Base-by-base conservation (phyloP, 2,329 filamentous ascomycete species). In the Alternaria sp. region DNA sequence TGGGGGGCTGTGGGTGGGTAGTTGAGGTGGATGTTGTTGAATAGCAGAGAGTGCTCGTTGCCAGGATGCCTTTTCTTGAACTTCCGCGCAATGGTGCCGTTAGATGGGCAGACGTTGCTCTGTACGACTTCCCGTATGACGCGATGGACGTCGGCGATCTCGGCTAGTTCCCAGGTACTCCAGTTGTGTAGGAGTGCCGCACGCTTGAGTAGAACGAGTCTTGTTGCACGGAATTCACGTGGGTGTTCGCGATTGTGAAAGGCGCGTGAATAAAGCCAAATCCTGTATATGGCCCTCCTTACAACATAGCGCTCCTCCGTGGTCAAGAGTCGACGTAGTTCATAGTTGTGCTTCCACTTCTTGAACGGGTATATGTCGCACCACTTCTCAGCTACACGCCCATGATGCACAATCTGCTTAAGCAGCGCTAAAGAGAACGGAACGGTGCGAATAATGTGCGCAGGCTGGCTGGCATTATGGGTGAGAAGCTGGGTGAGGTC, bases 331-430 rank as follows among this genome's bases (percentile, higher is more conserved):
- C 87, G 85, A 10, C 87, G 83, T 57, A 83, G 79, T 57, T 84
- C 83, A 63, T 81, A 88, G 66, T 87, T 82, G 57, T 79, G 70
- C 67, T 87, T 87, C 87, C 87, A 89, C 72, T 87, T 88, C 75
- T 87, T 87, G 71, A 85, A 81, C 0, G 86, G 86, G 68, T 88
- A 89, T n/a, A 89, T 82, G n/a, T 82, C 80, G 68, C 85, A 85
- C 84, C 86, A 89, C 67, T 83, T 83, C 68, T 82, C 81, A 5
- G 87, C 87, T 2, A 87, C 79, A 14, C 81, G 79, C 43, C 87
- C 87, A 18, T 85, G 79, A 44, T 81, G 78, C 25, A 87, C 76
- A 44, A 88, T 79, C 65, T 89, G 86, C 61, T 82, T 80, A 38
- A 89, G 78, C 6, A 89, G 76, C 2, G 85, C 81, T 53, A 85